Evolutionary conservation across 176 grass and related monocot species (phyloP), one percentile per base, ranked within the genome.

Genomic region (Pharus latifolius): DNA sequence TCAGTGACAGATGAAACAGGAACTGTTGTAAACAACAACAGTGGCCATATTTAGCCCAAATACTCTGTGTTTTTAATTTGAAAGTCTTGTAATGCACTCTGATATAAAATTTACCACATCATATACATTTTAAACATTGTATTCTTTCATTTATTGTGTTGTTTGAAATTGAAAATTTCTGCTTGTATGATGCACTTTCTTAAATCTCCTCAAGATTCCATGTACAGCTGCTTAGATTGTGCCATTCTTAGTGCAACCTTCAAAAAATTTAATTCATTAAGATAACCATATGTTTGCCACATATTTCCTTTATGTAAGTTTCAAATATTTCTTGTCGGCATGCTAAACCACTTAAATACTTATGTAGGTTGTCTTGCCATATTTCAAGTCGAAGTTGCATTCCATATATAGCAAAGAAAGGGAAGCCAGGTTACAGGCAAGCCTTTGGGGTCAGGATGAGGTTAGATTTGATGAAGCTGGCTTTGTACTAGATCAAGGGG

Each of bases 351-450:
- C 48, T 72, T 62, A 12, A 18, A 52, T 77, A 50, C 50, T 53
- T 8, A 10, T 81, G 26, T 51, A 99, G 95, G 95, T 99, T 74
- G 81, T 94, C 91, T 88, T 99, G 58, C 95, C 95, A 72, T 99
- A 99, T 88, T 77, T 94, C 55, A 99, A 91, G 58, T 91, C 95
- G 73, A 99, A 99, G 76, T 58, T 99, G 28, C 95, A 94, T 52
- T 80, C 84, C 17, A 83, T 94, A 62, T 99, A 99, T 78, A 90
- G 91, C 76, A 88, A 84, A 88, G 90, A 99, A 81, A 99, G 89
- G 79, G 95, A 99, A 88, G 84, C 82, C 49, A 99, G 90, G 80
- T 83, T 99, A 84, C 95, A 99, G 70, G 95, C 95, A 72, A 99
- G 82, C 61, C 90, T 99, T 79, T 99, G 90, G 95, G 90, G 90